Evolutionary conservation across 116 monocot genomes (phyloP).

Genomic region (Cymodocea nodosa): DNA sequence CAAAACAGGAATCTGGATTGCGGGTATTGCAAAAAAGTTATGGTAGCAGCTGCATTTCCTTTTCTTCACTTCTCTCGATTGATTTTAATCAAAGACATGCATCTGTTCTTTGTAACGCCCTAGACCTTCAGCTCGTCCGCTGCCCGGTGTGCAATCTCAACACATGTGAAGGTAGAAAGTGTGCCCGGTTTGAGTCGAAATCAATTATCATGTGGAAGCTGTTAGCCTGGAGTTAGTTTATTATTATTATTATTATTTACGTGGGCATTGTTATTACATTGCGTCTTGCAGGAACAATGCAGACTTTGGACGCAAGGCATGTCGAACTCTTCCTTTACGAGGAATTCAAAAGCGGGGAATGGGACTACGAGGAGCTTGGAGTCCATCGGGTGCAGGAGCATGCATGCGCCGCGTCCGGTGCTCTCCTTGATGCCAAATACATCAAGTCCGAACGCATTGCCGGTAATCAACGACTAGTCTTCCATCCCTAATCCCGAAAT

Average conservation of each 20-base stretch:
- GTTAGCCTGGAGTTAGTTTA: no score
- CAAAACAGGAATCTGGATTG: slow-evolving; percentile 88
- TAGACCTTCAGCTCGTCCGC: slow-evolving; percentile 87
- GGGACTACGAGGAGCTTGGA: slow-evolving; percentile 67
- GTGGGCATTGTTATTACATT: no score
- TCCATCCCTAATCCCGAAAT: no score
- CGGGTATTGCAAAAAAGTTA: slow-evolving; percentile 27
- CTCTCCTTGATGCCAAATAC: slow-evolving; percentile 53
- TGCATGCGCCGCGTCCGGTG: slow-evolving; percentile 37
- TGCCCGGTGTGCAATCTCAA: slow-evolving; percentile 92
- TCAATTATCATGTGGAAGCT: no score
- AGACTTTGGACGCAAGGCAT: slow-evolving; percentile 73
- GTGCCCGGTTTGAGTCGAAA: no score
- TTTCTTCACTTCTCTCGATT: not conserved
- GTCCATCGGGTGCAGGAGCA: slow-evolving; percentile 34
- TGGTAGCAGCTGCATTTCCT: not conserved
- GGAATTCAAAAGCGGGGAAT: slow-evolving; percentile 38
- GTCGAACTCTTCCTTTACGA: slow-evolving; percentile 69
- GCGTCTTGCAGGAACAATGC: slow-evolving; percentile 64
- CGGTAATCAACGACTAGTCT: slow-evolving; percentile 10
- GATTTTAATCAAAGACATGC: not conserved
- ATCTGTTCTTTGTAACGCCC: not conserved
- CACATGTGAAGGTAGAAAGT: slow-evolving; percentile 63
- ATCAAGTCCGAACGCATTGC: slow-evolving; percentile 23
- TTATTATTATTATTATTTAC: no score